A percentile compares a stretch with the other conserved stretches of the same genome.
These are phyloP conservation scores for Eucalyptus sp. DNA, from an alignment of 345 rosid species.

Conservation along the genomic window DNA sequence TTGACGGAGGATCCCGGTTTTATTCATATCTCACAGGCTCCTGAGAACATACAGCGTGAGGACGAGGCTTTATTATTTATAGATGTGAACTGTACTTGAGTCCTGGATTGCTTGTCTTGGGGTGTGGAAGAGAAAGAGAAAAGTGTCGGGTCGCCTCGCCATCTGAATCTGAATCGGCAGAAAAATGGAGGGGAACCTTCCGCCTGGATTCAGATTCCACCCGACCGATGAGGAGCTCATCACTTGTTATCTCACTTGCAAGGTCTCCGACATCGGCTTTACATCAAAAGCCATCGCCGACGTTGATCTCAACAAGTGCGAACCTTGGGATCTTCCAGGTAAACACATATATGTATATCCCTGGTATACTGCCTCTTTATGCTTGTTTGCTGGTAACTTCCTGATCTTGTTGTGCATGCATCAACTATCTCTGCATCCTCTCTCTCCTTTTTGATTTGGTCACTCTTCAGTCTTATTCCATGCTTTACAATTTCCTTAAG, in stretches of 20 bases:
- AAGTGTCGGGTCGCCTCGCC: background rate
- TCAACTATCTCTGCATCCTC: background rate
- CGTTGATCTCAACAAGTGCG: conserved; percentile 95
- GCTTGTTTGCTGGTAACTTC: background rate
- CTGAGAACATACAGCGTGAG: background rate
- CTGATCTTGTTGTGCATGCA: background rate
- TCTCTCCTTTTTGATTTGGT: background rate
- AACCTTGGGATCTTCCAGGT: conserved; percentile 99
- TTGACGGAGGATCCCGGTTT: background rate
- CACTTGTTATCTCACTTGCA: conserved; percentile 53
- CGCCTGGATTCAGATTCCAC: conserved; percentile 98
- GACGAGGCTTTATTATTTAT: background rate
- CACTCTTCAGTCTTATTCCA: background rate
- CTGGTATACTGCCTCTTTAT: background rate
- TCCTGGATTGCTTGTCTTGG: background rate
- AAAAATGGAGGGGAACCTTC: conserved; percentile 69
- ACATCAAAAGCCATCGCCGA: conserved; percentile 76
- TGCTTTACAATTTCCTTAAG: background rate
- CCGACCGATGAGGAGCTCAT: conserved; percentile 98
- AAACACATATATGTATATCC: background rate
- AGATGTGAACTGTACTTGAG: background rate
- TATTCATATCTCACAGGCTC: background rate
- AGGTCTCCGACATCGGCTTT: conserved; percentile 56
- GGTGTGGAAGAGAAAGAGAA: background rate
- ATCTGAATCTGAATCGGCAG: background rate